Conservation (phyloP, 805 yeast species). For the Ogataea nakhonphanomensis region DNA sequence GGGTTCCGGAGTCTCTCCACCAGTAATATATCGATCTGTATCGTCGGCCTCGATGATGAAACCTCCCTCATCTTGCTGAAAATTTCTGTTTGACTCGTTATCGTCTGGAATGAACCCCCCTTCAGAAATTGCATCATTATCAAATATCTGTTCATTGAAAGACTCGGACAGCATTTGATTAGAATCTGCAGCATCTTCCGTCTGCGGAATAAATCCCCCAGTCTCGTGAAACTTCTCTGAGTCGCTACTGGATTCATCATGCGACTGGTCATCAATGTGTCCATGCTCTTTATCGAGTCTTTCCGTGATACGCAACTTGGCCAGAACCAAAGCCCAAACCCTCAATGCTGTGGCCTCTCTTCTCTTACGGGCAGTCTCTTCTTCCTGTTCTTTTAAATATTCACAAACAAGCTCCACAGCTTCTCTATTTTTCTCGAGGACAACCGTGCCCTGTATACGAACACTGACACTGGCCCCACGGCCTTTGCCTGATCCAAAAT, state of each 20-base stretch:
- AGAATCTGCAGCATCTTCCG: background rate
- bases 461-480: slow-evolving; percentile 53
- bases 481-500: slow-evolving; percentile 47
- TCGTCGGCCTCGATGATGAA: too few relatives aligned
- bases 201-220: background rate
- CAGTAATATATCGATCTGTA: too few relatives aligned
- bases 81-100: background rate
- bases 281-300: slow-evolving; percentile 52
- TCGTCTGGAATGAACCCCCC: slow-evolving; percentile 15
- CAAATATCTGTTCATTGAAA: background rate
- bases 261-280: slow-evolving; percentile 23
- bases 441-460: slow-evolving; percentile 69
- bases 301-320: slow-evolving; percentile 45
- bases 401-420: slow-evolving; percentile 54
- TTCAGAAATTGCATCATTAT: slow-evolving; percentile 5
- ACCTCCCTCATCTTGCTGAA: too few relatives aligned
- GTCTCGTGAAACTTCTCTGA: slow-evolving; percentile 15
- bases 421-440: slow-evolving; percentile 57
- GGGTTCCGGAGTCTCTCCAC: background rate
- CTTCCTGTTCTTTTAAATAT: slow-evolving; percentile 46
- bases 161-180: background rate
- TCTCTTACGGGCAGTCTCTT: slow-evolving; percentile 38
- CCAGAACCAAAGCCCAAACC: slow-evolving; percentile 51
- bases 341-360: slow-evolving; percentile 48
- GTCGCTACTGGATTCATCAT: slow-evolving; percentile 2